A percentile compares a stretch with the other conserved stretches of the same genome.
These are phyloP conservation scores for Arthrinium phaeospermum DNA, from an alignment of 2,329 filamentous ascomycete species.

Conservation along the genomic window DNA sequence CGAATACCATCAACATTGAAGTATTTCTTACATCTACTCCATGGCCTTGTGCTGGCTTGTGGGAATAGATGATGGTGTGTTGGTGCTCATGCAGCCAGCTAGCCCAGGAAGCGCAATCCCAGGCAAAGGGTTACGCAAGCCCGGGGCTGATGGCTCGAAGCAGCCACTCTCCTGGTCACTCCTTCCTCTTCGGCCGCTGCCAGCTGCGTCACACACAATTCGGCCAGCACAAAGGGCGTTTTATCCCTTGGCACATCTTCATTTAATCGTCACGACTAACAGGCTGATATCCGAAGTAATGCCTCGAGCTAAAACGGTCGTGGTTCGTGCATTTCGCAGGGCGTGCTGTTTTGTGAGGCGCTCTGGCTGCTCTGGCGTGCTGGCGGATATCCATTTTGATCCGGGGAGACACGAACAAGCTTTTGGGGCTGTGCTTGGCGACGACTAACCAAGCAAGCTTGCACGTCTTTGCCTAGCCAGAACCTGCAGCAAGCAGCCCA, in stretches of 20 bases:
- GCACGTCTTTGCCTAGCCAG: neutral
- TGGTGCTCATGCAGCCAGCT: neutral
- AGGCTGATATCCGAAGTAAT: constrained; percentile 11
- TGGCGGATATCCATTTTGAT: neutral
- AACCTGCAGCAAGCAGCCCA: neutral
- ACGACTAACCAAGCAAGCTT: neutral
- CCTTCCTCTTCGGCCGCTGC: neutral
- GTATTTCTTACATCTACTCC: neutral
- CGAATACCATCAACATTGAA: neutral
- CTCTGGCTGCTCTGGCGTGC: neutral
- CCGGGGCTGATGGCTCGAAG: neutral
- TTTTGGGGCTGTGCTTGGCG: constrained; percentile 11
- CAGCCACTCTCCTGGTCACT: no score
- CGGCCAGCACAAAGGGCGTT: neutral
- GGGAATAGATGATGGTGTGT: neutral
- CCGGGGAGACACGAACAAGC: constrained; percentile 11
- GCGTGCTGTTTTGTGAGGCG: neutral
- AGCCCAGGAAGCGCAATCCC: neutral
- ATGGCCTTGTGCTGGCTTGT: neutral
- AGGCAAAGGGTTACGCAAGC: neutral
- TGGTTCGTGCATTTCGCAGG: neutral
- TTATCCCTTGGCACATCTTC: neutral
- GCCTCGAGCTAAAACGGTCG: neutral
- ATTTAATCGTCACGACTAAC: neutral
- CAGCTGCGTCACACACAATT: neutral